Conservation (phyloP, 2,329 filamentous ascomycete genomes). For the Helicocarpus griseus region DNA sequence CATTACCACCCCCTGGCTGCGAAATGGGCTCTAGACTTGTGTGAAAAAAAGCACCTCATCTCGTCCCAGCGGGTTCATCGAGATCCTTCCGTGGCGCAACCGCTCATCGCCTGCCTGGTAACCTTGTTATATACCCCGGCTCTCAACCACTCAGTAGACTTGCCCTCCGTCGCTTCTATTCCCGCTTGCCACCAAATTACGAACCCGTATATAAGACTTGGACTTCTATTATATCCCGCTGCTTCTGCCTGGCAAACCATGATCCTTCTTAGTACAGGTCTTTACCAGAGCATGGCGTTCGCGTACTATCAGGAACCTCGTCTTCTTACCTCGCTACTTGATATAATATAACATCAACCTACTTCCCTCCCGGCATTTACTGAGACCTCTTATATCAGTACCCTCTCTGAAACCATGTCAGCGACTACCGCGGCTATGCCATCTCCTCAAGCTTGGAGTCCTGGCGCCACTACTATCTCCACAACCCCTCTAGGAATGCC, state of each 20-base stretch:
- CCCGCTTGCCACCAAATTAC: too few species aligned
- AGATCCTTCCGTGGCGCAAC: neutral
- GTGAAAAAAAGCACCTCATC: too few species aligned
- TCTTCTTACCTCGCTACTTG: neutral
- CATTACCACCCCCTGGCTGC: neutral
- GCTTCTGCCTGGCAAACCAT: neutral
- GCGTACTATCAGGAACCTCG: neutral
- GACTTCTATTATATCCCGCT: neutral
- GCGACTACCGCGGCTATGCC: slow-evolving; percentile 16
- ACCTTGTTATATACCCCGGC: neutral
- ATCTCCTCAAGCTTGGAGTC: slow-evolving; percentile 13
- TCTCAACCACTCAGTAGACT: too few species aligned
- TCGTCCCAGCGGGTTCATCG: too few species aligned
- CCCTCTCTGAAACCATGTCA: slow-evolving; percentile 14
- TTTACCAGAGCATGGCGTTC: neutral
- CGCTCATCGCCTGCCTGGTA: neutral
- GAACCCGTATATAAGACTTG: too few species aligned
- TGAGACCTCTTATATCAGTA: neutral
- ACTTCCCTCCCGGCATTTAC: neutral
- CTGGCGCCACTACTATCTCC: slow-evolving; percentile 15
- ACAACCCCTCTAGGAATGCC: slow-evolving; percentile 43
- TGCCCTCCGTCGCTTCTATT: neutral
- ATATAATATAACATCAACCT: neutral
- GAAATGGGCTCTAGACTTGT: neutral
- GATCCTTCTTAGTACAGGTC: neutral